Conservation (phyloP, 805 yeast species). For the Yamadazyma laniorum region DNA sequence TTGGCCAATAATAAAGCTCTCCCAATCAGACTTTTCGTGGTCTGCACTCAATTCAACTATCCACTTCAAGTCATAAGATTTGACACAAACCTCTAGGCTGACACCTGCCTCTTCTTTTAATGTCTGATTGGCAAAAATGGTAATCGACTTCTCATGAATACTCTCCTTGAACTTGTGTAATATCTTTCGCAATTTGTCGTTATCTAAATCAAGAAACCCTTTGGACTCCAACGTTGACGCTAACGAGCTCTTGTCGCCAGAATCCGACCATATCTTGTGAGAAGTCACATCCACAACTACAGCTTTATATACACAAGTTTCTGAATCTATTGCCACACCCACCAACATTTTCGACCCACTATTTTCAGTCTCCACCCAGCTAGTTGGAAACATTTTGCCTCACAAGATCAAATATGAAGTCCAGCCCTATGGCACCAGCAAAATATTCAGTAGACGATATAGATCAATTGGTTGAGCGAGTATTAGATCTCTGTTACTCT, state of each 20-base stretch:
- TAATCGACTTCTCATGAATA: background rate
- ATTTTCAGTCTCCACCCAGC: background rate
- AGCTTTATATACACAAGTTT: background rate
- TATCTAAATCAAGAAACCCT: slow-evolving; percentile 29
- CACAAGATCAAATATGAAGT: too few species aligned
- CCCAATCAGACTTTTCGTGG: background rate
- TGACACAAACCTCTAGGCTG: background rate
- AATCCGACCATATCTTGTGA: background rate
- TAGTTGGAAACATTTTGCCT: background rate
- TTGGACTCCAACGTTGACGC: slow-evolving; percentile 3
- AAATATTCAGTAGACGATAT: background rate
- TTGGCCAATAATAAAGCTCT: background rate
- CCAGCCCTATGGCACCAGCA: slow-evolving; percentile 2
- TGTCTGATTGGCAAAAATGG: too few species aligned
- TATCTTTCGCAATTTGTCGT: slow-evolving; percentile 16
- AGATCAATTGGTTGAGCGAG: slow-evolving; percentile 4
- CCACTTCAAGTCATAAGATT: background rate
- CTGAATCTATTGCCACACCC: slow-evolving; percentile 1
- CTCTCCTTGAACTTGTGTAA: slow-evolving; percentile 7
- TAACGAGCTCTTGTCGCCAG: background rate
- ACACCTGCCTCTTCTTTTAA: background rate
- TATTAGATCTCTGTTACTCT: background rate
- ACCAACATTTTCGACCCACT: background rate
- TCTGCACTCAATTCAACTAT: background rate
- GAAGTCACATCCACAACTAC: background rate